Evolutionary conservation across 2,329 filamentous ascomycete species (phyloP), one percentile per base, ranked within the genome.

Genomic region (Lasiodiplodia hormozganensis): DNA sequence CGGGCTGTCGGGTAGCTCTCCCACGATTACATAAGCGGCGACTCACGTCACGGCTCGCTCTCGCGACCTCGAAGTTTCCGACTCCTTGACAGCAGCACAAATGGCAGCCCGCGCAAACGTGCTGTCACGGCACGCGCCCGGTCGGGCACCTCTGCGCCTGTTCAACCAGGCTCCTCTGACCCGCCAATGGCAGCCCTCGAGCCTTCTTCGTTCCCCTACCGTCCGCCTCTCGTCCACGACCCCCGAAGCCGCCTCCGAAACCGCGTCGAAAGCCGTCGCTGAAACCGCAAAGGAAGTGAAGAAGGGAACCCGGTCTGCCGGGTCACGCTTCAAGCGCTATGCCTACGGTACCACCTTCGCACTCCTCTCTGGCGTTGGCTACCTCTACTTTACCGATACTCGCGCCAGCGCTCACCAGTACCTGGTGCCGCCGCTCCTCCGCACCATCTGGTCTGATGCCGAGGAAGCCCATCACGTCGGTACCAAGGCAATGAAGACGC

Each of bases 381-480:
- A 85, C 72, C 79, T 85, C 69, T 86, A 86, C 72, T 73, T 81
- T 66, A 86, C 85, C 62, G 85, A 87, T 71, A 86, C 85, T 2
- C 83, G 85, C 68, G 84, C 85, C 6, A 82, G 83, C 72, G 74
- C 86, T 28, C 85, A 87, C 74, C 79, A 82, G 78, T 86, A 83
- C 77, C 76, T 85, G 21, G 78, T 85, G 21, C 81, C 92, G 2
- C 91, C 87, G 0, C 76, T 89, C 21, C 76, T 96, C 4, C 89
- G 92, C 62, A 80, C 85, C 65, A 69, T 92, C 69, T 91, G 88
- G 78, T 85, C 90, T 4, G 92, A 96, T 74, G 91, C 91, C 69
- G 96, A 99, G 80, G 93, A 97, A 49, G 96, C 95, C n/a, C 96
- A 99, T 78, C 90, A 96, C 75, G 84, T 86, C 25, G 92, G 92